A percentile compares a stretch with the other conserved stretches of the same genome.
Conservation (phyloP, 2,329 filamentous ascomycete genomes). For the Alternaria alternata region DNA sequence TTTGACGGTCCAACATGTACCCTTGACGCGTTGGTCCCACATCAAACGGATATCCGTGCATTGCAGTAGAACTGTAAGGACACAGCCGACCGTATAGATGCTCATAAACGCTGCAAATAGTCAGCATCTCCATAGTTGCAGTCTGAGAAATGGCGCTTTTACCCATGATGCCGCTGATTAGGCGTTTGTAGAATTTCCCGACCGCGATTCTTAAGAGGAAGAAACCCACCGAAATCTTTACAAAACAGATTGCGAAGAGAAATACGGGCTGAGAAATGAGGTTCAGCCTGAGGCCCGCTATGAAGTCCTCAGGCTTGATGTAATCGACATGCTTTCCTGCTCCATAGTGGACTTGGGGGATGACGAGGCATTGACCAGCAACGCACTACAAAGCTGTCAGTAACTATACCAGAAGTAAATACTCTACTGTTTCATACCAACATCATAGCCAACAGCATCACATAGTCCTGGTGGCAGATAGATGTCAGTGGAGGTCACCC, state of each 20-base stretch:
- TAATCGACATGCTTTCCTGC: constrained; percentile 58
- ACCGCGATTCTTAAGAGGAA: constrained; percentile 59
- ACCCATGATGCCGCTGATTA: constrained; percentile 57
- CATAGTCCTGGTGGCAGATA: constrained; percentile 46
- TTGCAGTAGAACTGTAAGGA: constrained; percentile 59
- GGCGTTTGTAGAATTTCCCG: constrained; percentile 50
- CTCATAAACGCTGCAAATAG: constrained; percentile 51
- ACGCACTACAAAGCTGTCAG: constrained; percentile 41
- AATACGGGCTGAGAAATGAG: constrained; percentile 59
- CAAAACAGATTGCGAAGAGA: constrained; percentile 55
- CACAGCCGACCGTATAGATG: constrained; percentile 55
- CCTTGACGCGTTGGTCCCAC: constrained; percentile 55
- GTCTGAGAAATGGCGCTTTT: too few relatives aligned
- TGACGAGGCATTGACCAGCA: constrained; percentile 52
- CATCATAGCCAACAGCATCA: constrained; percentile 54
- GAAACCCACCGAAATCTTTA: constrained; percentile 60
- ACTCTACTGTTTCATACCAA: constrained; percentile 30
- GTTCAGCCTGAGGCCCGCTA: constrained; percentile 56
- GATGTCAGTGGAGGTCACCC: constrained; percentile 12
- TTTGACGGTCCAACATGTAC: constrained; percentile 55
- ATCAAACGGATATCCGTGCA: constrained; percentile 57
- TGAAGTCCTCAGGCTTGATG: constrained; percentile 47
- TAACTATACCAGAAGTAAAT: neutral
- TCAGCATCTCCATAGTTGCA: neutral
- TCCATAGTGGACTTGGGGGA: constrained; percentile 54